Evolutionary conservation across 169 alveolate species (phyloP).

Genomic region (Plasmodium falciparum): DNA sequence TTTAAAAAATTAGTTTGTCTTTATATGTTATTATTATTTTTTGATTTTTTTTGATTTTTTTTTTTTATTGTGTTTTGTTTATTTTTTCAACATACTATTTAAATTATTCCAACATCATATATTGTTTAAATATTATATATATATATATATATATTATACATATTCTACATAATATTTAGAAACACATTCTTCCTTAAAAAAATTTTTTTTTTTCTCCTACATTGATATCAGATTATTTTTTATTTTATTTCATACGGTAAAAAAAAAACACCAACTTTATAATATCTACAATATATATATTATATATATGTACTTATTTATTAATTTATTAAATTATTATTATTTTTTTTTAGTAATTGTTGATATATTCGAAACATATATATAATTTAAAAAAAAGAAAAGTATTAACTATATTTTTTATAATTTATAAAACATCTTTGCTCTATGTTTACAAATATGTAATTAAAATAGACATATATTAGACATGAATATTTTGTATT

Average conservation of each 20-base stretch:
- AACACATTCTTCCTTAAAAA: not conserved
- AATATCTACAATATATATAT: too few relatives aligned
- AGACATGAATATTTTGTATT: too few relatives aligned
- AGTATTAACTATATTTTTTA: not conserved
- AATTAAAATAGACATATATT: too few relatives aligned
- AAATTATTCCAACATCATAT: conserved; percentile 13
- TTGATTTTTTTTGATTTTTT: not conserved
- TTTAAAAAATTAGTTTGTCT: conserved; percentile 25
- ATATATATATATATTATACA: conserved; percentile 3
- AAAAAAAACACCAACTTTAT: too few relatives aligned
- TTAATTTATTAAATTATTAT: too few relatives aligned
- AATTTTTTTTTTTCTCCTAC: too few relatives aligned
- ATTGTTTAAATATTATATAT: conserved; percentile 12
- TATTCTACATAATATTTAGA: conserved; percentile 10
- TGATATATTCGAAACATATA: too few relatives aligned
- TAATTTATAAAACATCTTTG: not conserved
- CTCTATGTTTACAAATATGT: not conserved
- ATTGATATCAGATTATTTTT: too few relatives aligned
- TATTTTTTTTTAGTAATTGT: too few relatives aligned
- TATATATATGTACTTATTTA: too few relatives aligned
- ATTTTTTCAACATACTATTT: conserved; percentile 22
- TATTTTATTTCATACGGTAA: too few relatives aligned
- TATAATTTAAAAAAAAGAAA: too few relatives aligned
- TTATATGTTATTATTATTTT: not conserved
- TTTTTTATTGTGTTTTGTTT: conserved; percentile 24